Evolutionary conservation across 352 stramenopile species (phyloP).

Genomic region (Thraustotheca clavata): DNA sequence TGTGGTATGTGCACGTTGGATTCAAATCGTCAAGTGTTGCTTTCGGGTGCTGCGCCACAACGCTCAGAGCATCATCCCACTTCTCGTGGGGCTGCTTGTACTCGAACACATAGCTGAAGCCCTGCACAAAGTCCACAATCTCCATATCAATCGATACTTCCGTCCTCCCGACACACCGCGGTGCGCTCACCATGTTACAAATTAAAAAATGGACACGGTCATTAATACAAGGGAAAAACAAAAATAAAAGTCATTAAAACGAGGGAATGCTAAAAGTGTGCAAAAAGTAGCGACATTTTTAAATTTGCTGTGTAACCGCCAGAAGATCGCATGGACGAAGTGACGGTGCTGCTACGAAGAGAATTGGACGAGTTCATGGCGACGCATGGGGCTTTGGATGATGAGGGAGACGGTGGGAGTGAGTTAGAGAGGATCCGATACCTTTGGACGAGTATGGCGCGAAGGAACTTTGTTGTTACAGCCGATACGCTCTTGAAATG

Average conservation of each 20-base stretch:
- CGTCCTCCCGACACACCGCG: constrained; percentile 15
- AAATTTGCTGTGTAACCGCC: background rate
- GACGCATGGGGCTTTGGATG: constrained; percentile 24
- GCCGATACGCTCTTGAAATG: constrained; percentile 15
- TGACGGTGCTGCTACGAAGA: constrained; percentile 29
- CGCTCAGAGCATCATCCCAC: background rate
- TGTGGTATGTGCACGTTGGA: constrained; percentile 81
- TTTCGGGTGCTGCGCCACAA: constrained; percentile 4
- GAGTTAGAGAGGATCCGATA: background rate
- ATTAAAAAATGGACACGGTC: background rate
- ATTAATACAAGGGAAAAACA: background rate
- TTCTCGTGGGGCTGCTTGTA: constrained; percentile 19
- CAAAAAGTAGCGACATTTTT: background rate
- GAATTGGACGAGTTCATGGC: constrained; percentile 54
- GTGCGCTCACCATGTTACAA: too few species aligned
- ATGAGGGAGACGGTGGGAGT: background rate
- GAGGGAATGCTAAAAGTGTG: background rate
- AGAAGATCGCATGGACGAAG: constrained; percentile 18
- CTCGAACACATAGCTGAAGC: constrained; percentile 7
- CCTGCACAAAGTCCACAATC: background rate
- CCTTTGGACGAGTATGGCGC: constrained; percentile 11
- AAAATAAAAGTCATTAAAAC: background rate
- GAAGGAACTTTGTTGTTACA: constrained; percentile 2
- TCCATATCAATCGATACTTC: constrained; percentile 21
- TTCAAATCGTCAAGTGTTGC: constrained; percentile 79